A percentile compares a stretch with the other conserved stretches of the same genome.
Evolutionary conservation across 2,329 filamentous ascomycete species (phyloP).

Genomic region (Nothophaeocryptopus gaeumannii): DNA sequence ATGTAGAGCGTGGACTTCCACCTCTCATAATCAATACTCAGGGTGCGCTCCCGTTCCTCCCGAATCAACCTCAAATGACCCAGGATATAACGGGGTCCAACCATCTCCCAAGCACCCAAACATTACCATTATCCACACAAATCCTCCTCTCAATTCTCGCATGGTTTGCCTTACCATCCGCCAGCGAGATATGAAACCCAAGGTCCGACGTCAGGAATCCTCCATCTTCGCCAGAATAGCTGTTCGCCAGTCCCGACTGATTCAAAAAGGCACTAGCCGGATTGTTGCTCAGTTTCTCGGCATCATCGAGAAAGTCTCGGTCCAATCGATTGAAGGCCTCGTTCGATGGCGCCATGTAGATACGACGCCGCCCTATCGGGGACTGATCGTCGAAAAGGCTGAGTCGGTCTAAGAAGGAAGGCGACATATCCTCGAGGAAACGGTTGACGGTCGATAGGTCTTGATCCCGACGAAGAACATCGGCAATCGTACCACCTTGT

Average conservation of each 20-base stretch:
- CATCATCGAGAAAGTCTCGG: slow-evolving; percentile 2
- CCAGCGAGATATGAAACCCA: slow-evolving; percentile 12
- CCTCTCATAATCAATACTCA: too few relatives aligned
- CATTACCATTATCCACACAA: slow-evolving; percentile 19
- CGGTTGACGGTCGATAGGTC: slow-evolving; percentile 8
- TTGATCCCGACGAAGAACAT: slow-evolving; percentile 4
- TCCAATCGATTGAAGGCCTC: background rate
- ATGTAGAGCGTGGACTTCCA: too few relatives aligned
- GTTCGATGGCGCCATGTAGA: slow-evolving; percentile 18
- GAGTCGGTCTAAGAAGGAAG: slow-evolving; percentile 11
- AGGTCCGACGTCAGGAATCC: background rate
- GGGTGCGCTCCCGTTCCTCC: too few relatives aligned
- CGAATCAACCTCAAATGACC: too few relatives aligned
- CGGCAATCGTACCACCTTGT: slow-evolving; percentile 13
- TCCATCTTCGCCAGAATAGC: background rate
- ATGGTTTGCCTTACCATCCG: slow-evolving; percentile 8
- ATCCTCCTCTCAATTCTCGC: slow-evolving; percentile 13
- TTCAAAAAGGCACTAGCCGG: slow-evolving; percentile 7
- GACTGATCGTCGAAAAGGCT: background rate
- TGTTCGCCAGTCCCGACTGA: slow-evolving; percentile 7
- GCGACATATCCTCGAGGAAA: background rate
- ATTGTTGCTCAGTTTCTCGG: slow-evolving; percentile 11
- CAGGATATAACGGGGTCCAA: slow-evolving; percentile 10
- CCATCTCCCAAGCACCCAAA: slow-evolving; percentile 18
- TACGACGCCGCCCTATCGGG: background rate